A percentile compares a stretch with the other conserved stretches of the same genome.
Conservation (phyloP, 2,329 filamentous ascomycete genomes). For the Pseudogymnoascus verrucosus region DNA sequence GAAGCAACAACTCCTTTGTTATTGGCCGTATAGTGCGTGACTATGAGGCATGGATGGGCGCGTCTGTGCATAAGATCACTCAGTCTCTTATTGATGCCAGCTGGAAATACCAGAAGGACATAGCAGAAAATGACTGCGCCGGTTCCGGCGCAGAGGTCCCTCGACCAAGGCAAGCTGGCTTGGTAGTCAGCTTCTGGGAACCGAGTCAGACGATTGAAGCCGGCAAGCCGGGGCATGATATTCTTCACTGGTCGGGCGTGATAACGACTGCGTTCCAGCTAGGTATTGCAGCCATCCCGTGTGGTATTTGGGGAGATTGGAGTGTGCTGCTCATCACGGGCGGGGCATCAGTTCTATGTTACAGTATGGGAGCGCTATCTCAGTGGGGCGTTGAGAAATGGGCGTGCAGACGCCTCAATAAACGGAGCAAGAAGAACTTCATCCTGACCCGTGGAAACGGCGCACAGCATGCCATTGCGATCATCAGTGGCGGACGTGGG, state of each 20-base stretch:
- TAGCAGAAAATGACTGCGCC: neutral
- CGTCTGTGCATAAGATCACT: constrained; percentile 12
- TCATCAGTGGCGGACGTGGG: constrained; percentile 28
- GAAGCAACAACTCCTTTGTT: constrained; percentile 35
- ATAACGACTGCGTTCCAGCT: constrained; percentile 16
- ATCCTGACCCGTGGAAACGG: constrained; percentile 36
- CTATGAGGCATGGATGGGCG: constrained; percentile 28
- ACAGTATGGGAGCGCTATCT: constrained; percentile 29
- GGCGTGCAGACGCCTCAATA: constrained; percentile 29
- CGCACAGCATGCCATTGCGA: constrained; percentile 32
- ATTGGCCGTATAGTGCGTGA: constrained; percentile 36
- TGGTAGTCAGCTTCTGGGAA: constrained; percentile 20
- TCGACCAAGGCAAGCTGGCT: constrained; percentile 16
- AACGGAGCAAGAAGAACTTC: constrained; percentile 21
- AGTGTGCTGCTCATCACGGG: constrained; percentile 33
- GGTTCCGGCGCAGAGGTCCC: constrained; percentile 20
- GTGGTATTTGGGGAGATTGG: constrained; percentile 13
- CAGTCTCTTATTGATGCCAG: constrained; percentile 10
- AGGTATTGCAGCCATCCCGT: constrained; percentile 15
- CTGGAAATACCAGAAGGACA: neutral
- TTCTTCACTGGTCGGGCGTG: constrained; percentile 18
- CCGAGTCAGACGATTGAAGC: constrained; percentile 7
- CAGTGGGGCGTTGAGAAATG: constrained; percentile 40
- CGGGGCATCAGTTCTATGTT: constrained; percentile 31
- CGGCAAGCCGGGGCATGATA: constrained; percentile 15